Evolutionary conservation across 2,329 filamentous ascomycete species (phyloP), one percentile per base, ranked within the genome.

Genomic region (Aphanoascus verrucosus): DNA sequence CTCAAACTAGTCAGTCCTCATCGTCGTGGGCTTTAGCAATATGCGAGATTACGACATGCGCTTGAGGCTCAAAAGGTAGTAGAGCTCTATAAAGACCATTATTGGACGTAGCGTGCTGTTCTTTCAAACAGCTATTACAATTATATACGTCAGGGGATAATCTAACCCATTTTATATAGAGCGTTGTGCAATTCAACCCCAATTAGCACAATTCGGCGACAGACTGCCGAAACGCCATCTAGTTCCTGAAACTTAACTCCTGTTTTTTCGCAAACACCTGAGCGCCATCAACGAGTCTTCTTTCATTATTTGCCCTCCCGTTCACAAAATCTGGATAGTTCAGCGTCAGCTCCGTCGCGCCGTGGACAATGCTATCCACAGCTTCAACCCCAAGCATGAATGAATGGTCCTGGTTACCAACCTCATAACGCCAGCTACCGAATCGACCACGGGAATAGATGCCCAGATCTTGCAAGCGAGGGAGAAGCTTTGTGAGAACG

Each of bases 251-350:
- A 9, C 40, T 32, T 32, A 52, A 40, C 32, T 45, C 19, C 15
- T 49, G 48, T 12, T 15, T 42, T 34, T 32, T 42, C 15, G 35
- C 44, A 51, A 58, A 58, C 48, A 28, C 44, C 56, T 59, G 58
- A 7, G 58, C 58, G 17, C 58, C 58, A 55, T 84, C 81, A 43
- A 79, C 74, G 57, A 84, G 70, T 58, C 81, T 74, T 57, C 81
- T 72, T 74, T 84, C 81, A 53, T 67, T 74, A 72, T 84, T 84
- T 65, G 76, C 70, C 60, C 81, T 72, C 55, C 76, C 75, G 66
- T 96, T 96, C 77, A 96, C 89, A 67, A 95, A 94, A 74, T 95
- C 89, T 56, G 90, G 90, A 77, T 95, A 93, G 80, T 95, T 95
- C 68, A 96, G 81, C 32, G 90, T 95, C 66, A 95, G 76, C 78